Evolutionary conservation across 805 yeast genomes (phyloP).

Genomic region (Yarrowia osloensis): DNA sequence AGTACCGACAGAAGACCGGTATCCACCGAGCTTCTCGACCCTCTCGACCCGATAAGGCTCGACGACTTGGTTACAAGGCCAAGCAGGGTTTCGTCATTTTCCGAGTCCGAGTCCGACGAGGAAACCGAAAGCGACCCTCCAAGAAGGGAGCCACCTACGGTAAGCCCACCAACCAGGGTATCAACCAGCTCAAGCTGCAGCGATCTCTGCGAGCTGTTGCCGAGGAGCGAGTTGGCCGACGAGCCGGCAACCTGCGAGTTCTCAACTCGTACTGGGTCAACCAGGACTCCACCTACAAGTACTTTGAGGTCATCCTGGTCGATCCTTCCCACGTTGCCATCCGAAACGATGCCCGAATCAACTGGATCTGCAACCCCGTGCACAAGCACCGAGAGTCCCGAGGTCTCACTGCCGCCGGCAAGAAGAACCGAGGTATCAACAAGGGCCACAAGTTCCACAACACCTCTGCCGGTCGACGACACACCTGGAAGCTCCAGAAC

Average conservation of each 20-base stretch:
- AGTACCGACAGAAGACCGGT: constrained; percentile 98
- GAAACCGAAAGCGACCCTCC: constrained; percentile 99
- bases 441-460: constrained; percentile 99
- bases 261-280: constrained; percentile 99
- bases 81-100: constrained; percentile 98
- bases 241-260: constrained; percentile 98
- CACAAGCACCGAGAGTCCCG: constrained; percentile 99
- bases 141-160: constrained; percentile 99
- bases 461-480: constrained; percentile 98
- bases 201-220: constrained; percentile 97
- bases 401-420: constrained; percentile 97
- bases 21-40: constrained; percentile 99
- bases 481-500: constrained; percentile 99
- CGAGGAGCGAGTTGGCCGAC: constrained; percentile 99
- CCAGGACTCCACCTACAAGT: constrained; percentile 99
- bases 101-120: constrained; percentile 99
- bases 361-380: constrained; percentile 99
- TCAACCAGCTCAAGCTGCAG: constrained; percentile 98
- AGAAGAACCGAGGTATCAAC: constrained; percentile 99
- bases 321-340: constrained; percentile 98
- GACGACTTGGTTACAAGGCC: constrained; percentile 99
- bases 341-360: constrained; percentile 97
- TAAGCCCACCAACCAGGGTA: constrained; percentile 99
- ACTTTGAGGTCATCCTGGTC: constrained; percentile 95
- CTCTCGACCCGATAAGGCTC: constrained; percentile 99